These are phyloP conservation scores for Alloascoidea africana DNA, from an alignment of 805 yeast species.

Conservation along the genomic window DNA sequence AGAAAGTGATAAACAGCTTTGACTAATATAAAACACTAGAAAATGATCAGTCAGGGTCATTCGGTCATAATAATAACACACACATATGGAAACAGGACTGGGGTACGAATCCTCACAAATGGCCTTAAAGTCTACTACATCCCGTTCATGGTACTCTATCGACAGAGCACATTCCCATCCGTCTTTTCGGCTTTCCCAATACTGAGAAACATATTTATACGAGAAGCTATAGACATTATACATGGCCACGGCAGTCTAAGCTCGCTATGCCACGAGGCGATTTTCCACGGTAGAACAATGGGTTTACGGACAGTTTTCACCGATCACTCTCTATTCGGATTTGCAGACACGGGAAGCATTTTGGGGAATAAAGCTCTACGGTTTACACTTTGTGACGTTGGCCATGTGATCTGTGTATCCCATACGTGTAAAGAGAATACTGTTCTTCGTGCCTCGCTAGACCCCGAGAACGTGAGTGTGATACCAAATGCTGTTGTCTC, in stretches of 20 bases:
- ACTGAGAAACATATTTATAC: constrained; percentile 64
- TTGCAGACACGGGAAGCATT: constrained; percentile 71
- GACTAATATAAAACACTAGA: constrained; percentile 19
- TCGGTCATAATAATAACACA: constrained; percentile 82
- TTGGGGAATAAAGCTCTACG: constrained; percentile 76
- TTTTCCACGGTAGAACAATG: constrained; percentile 87
- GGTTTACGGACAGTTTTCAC: constrained; percentile 86
- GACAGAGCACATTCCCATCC: constrained; percentile 80
- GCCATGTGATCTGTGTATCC: constrained; percentile 91
- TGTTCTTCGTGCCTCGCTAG: constrained; percentile 70
- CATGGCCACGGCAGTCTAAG: constrained; percentile 94
- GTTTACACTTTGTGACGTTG: constrained; percentile 73
- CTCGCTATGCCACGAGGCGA: constrained; percentile 76
- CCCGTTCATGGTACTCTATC: constrained; percentile 65
- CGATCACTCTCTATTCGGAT: constrained; percentile 92
- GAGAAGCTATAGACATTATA: constrained; percentile 78
- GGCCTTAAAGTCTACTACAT: constrained; percentile 89
- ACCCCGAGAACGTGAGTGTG: constrained; percentile 68
- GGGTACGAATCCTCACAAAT: constrained; percentile 70
- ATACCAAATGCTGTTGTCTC: constrained; percentile 96
- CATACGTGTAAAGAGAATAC: constrained; percentile 95
- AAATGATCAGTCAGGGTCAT: constrained; percentile 68
- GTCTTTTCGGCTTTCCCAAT: constrained; percentile 82
- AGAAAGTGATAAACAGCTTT: not conserved
- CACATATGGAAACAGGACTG: constrained; percentile 68